These are phyloP conservation scores for Papilionanthe hybrid DNA, from an alignment of 116 monocot species.

Conservation along the genomic window DNA sequence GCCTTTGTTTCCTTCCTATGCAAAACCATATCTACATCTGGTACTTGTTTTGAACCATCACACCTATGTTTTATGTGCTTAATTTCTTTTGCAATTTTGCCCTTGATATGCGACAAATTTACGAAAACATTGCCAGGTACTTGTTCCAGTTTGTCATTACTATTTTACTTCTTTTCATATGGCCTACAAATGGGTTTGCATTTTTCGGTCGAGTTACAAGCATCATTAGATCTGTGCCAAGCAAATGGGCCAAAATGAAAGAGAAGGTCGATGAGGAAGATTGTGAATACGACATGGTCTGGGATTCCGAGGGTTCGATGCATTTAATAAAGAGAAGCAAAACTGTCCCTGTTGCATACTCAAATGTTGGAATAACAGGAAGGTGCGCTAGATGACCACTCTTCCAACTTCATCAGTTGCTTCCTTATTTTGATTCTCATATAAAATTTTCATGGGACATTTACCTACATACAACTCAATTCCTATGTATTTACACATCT, in stretches of 20 bases:
- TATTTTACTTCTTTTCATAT: constrained; percentile 43
- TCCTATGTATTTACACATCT: too few relatives aligned
- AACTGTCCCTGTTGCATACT: constrained; percentile 8
- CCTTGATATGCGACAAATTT: not conserved
- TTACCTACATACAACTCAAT: too few relatives aligned
- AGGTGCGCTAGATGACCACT: constrained; percentile 31
- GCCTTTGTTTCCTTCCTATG: constrained; percentile 82
- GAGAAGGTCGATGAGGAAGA: constrained; percentile 81
- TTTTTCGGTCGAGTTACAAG: constrained; percentile 14
- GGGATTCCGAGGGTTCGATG: constrained; percentile 97
- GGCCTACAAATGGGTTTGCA: constrained; percentile 76
- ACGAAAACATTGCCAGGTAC: constrained; percentile 47
- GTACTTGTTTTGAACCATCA: constrained; percentile 23
- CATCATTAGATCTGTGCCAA: constrained; percentile 26
- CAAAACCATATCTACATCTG: constrained; percentile 94
- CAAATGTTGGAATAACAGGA: constrained; percentile 38
- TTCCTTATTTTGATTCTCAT: not conserved
- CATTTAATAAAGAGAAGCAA: constrained; percentile 74
- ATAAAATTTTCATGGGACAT: too few relatives aligned
- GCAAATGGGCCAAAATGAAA: constrained; percentile 30
- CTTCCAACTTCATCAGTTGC: not conserved
- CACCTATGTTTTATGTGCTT: not conserved
- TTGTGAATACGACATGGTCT: constrained; percentile 86
- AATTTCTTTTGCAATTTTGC: not conserved
- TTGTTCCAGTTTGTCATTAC: constrained; percentile 49